Conservation (phyloP, 1,284 basidiomycete species). For the Butyriboletus appendiculatus region DNA sequence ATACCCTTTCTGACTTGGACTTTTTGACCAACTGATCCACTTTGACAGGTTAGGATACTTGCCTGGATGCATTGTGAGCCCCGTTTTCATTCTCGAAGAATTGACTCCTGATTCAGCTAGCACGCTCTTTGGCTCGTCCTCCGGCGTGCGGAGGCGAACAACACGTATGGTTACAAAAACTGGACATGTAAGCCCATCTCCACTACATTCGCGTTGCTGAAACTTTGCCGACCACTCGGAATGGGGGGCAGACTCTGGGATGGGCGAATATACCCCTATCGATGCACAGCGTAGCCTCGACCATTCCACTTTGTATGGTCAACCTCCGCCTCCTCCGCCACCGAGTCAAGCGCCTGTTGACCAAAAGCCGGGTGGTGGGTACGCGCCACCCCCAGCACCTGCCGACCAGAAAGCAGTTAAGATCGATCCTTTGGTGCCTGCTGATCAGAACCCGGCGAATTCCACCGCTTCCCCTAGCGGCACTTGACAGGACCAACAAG, state of each 20-base stretch:
- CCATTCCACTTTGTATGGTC: not conserved
- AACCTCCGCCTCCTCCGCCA: not conserved
- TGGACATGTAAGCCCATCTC: slow-evolving; percentile 53
- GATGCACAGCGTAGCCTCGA: not conserved
- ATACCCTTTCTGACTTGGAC: rapidly evolving
- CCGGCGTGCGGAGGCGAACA: slow-evolving; percentile 72
- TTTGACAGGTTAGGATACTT: slow-evolving; percentile 63
- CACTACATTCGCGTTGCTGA: not conserved
- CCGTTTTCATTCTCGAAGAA: not conserved
- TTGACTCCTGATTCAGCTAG: slow-evolving; percentile 16
- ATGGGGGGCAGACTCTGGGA: slow-evolving; percentile 17
- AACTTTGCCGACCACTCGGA: not conserved
- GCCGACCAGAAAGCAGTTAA: not conserved
- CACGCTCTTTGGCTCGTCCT: slow-evolving; percentile 71
- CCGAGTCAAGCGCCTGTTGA: slow-evolving; percentile 11
- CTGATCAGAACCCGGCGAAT: slow-evolving; percentile 15
- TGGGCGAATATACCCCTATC: slow-evolving; percentile 19
- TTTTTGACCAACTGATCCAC: not conserved
- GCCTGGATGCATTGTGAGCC: slow-evolving; percentile 64
- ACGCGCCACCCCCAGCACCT: not conserved
- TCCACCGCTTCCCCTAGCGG: not conserved
- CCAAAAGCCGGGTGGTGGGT: slow-evolving; percentile 3
- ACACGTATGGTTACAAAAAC: slow-evolving; percentile 65
- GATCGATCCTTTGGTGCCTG: not conserved
- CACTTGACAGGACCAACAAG: slow-evolving; percentile 4